Evolutionary conservation across 176 grass and related monocot species (phyloP), one percentile per base, ranked within the genome.

Genomic region (Pharus latifolius): DNA sequence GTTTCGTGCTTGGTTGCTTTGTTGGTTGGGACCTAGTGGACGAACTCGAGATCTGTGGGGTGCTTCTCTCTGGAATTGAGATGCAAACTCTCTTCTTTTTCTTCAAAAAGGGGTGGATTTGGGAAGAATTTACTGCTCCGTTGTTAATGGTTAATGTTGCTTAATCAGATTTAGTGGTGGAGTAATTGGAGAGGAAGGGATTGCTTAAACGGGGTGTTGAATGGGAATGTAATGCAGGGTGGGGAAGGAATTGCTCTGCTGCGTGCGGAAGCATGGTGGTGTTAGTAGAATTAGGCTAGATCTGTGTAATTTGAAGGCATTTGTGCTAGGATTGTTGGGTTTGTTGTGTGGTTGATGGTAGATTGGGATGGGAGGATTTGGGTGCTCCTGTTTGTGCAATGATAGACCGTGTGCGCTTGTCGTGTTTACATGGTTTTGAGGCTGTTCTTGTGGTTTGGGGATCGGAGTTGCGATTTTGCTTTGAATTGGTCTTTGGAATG

Each of bases 31-130:
- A 84, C 78, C 74, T 68, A 63, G 13, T 40, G 73, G 32, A 3
- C 78, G 30, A 60, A 58, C 66, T 54, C 33, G 72, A 73, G 66
- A 87, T 82, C 73, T 87, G 67, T 69, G 43, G 0, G 60, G 12
- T 53, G 26, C 14, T 5, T 13, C 55, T 10, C 4, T 12, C 42
- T 4, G 52, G 35, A 38, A 38, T 38, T 38, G 35, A 38, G 35
- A 12, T 22, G 22, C 10, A 54, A 54, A 10, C 20, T n/a, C n/a
- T 54, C 16, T 24, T 54, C 50, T 54, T 54, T 54, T 25, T 26
- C 35, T 38, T 38, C n/a, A n/a, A n/a, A n/a, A n/a, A n/a, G n/a
- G n/a, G n/a, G n/a, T n/a, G n/a, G n/a, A n/a, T n/a, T n/a, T n/a
- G n/a, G n/a, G n/a, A n/a, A n/a, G n/a, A 38, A 5, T 38, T 38